Percentiles rank a stretch among this genome's conserved stretches.
Conservation (phyloP, 2,329 filamentous ascomycete species). For the Cadophora sp. region DNA sequence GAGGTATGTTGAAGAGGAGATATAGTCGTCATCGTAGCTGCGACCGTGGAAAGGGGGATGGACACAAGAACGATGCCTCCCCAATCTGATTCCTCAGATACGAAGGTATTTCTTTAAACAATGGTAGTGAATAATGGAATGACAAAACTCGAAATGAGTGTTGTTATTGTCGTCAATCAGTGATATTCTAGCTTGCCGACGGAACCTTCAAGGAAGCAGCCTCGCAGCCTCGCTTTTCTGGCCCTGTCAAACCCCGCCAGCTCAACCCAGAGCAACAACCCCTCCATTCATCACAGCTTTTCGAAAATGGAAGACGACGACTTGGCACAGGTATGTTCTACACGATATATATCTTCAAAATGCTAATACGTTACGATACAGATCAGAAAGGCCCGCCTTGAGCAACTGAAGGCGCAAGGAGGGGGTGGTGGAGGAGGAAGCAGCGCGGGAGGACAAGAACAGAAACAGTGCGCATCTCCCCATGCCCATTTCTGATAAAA, state of each 20-base stretch:
- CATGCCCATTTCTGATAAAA: background rate
- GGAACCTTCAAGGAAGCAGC: background rate
- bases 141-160: background rate
- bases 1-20: constrained; percentile 33
- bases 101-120: background rate
- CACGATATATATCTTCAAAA: background rate
- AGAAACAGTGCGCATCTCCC: constrained; percentile 59
- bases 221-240: constrained; percentile 12
- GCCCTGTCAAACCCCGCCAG: background rate
- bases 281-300: constrained; percentile 5
- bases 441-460: constrained; percentile 54
- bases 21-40: background rate
- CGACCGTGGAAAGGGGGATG: background rate
- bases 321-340: constrained; percentile 41
- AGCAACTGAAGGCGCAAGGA: constrained; percentile 84
- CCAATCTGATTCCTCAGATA: background rate
- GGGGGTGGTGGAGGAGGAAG: constrained; percentile 57
- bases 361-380: constrained; percentile 47
- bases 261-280: background rate
- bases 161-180: background rate
- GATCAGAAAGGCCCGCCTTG: constrained; percentile 91
- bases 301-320: constrained; percentile 46
- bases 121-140: background rate
- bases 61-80: background rate
- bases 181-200: constrained; percentile 3